These are phyloP conservation scores for Cinchona pubescens DNA, from an alignment of 257 asterid species.

Conservation along the genomic window DNA sequence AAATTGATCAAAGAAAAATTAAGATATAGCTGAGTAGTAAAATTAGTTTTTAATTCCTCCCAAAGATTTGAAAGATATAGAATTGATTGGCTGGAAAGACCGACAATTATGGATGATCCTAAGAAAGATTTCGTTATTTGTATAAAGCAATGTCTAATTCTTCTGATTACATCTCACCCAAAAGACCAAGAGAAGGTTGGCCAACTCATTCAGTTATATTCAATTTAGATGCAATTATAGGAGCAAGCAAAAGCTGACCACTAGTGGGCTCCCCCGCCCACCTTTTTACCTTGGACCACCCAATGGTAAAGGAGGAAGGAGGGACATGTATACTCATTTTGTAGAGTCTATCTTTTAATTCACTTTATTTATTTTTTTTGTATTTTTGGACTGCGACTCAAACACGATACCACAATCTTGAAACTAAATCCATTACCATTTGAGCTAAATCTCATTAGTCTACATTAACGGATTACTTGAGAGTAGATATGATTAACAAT, in stretches of 20 bases:
- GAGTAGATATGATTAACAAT: too few relatives aligned
- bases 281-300: background rate
- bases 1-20: too few relatives aligned
- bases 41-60: background rate
- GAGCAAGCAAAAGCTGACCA: conserved; percentile 7
- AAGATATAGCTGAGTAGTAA: too few relatives aligned
- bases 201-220: background rate
- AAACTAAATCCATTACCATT: too few relatives aligned
- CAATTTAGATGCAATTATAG: background rate
- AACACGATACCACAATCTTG: too few relatives aligned
- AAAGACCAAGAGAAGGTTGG: background rate
- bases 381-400: too few relatives aligned
- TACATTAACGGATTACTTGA: too few relatives aligned
- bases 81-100: background rate
- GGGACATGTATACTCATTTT: background rate
- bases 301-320: background rate
- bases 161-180: background rate
- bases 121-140: conserved; percentile 12
- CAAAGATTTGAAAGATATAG: background rate
- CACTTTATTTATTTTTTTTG: too few relatives aligned
- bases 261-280: background rate
- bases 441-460: too few relatives aligned
- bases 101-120: conserved; percentile 8
- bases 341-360: too few relatives aligned
- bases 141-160: background rate